These are phyloP conservation scores for Yamadazyma sp. DNA, from an alignment of 1,139 yeast genomes.

Conservation along the genomic window DNA sequence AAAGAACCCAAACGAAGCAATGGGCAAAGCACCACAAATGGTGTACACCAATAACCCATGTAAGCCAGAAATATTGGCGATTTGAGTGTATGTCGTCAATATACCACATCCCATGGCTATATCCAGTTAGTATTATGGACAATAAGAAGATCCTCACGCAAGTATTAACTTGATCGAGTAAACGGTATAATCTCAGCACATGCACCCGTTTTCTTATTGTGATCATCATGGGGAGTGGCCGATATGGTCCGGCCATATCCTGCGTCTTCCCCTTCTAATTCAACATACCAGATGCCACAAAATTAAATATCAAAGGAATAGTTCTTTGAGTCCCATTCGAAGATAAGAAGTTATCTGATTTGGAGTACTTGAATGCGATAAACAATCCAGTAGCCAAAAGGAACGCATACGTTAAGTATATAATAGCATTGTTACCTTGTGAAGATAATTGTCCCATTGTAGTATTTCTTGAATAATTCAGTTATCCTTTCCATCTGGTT, in stretches of 20 bases:
- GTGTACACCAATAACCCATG: conserved; percentile 87
- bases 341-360: conserved; percentile 57
- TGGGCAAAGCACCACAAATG: conserved; percentile 79
- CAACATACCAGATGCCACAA: conserved; percentile 84
- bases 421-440: conserved; percentile 65
- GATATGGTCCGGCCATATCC: neutral
- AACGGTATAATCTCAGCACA: conserved; percentile 76
- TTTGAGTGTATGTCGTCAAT: conserved; percentile 79
- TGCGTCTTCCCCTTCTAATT: neutral
- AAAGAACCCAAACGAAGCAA: conserved; percentile 72
- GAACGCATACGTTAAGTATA: conserved; percentile 70
- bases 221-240: neutral
- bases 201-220: conserved; percentile 52
- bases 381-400: conserved; percentile 60
- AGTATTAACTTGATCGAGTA: conserved; percentile 88
- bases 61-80: conserved; percentile 81
- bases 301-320: conserved; percentile 78
- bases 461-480: neutral
- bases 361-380: conserved; percentile 53
- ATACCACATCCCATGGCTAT: conserved; percentile 90
- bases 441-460: conserved; percentile 30
- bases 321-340: conserved; percentile 82
- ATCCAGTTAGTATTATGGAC: conserved; percentile 16
- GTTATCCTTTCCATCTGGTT: neutral
- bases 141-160: conserved; percentile 71